Percentiles rank a stretch among this genome's conserved stretches.
phyloP scores from a whole-genome alignment of 306 rosid species.

The Morella rubra region DNA sequence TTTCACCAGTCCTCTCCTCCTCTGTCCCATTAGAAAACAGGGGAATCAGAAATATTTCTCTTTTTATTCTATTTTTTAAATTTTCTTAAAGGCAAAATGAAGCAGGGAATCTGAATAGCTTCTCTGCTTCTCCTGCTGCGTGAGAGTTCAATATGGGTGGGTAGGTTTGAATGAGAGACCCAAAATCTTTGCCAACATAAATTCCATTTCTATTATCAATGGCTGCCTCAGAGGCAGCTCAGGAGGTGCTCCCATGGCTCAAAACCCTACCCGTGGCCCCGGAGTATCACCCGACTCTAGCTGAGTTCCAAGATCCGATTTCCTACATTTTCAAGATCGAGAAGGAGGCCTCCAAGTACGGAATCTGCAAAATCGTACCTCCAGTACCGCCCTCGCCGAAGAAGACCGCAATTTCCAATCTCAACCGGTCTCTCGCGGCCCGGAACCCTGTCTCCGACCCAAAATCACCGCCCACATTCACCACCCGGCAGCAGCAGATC shows the following conservation, averaged over 20 bases:
- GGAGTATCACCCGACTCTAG: constrained; percentile 65
- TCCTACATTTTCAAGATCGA: constrained; percentile 98
- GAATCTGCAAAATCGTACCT: constrained; percentile 96
- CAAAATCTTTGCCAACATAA: constrained; percentile 17
- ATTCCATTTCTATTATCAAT: constrained; percentile 19
- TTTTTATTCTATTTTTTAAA: not conserved
- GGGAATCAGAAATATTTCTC: constrained; percentile 24
- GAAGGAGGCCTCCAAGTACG: constrained; percentile 85
- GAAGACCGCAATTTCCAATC: constrained; percentile 79
- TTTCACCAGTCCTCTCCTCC: constrained; percentile 11
- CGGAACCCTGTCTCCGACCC: constrained; percentile 41
- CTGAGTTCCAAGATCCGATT: constrained; percentile 98
- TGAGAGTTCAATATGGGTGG: constrained; percentile 26
- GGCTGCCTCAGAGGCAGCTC: constrained; percentile 60
- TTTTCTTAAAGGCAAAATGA: not conserved
- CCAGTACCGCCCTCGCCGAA: constrained; percentile 74
- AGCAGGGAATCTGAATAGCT: constrained; percentile 42
- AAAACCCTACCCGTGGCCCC: constrained; percentile 87
- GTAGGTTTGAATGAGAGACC: constrained; percentile 42
- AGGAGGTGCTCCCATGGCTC: constrained; percentile 84
- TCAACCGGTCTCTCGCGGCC: constrained; percentile 59
- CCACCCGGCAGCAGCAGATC: constrained; percentile 99
- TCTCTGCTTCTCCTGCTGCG: constrained; percentile 7
- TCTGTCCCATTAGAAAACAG: constrained; percentile 51
- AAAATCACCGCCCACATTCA: constrained; percentile 73